These are phyloP conservation scores for Xylariales sp. DNA, from an alignment of 2,329 filamentous ascomycete genomes.

Conservation along the genomic window DNA sequence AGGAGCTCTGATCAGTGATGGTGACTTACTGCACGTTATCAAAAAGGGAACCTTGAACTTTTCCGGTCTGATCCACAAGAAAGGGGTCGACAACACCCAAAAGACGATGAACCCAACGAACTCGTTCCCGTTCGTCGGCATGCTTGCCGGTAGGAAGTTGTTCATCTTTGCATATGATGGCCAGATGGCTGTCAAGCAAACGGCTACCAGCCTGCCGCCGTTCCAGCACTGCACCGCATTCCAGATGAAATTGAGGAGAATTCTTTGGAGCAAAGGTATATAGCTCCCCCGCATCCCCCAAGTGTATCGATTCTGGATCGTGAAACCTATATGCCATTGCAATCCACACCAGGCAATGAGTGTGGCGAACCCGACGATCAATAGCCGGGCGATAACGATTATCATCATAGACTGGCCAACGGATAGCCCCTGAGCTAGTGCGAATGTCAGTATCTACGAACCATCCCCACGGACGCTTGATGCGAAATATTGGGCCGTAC, in stretches of 20 bases:
- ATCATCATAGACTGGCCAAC: conserved; percentile 42
- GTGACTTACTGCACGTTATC: conserved; percentile 27
- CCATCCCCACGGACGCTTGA: no score
- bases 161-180: conserved; percentile 38
- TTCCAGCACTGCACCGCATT: conserved; percentile 40
- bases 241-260: conserved; percentile 47
- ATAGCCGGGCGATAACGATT: conserved; percentile 37
- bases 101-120: conserved; percentile 48
- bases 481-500: no score
- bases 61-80: conserved; percentile 44
- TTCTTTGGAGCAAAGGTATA: conserved; percentile 41
- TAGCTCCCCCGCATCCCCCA: conserved; percentile 46
- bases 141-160: conserved; percentile 37
- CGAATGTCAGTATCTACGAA: neutral
- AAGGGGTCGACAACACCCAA: conserved; percentile 43
- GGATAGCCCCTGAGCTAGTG: conserved; percentile 36
- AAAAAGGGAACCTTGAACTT: conserved; percentile 44
- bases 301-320: conserved; percentile 42
- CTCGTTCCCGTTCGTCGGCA: conserved; percentile 35
- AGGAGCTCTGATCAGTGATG: neutral
- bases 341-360: conserved; percentile 43
- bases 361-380: conserved; percentile 37
- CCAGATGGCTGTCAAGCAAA: conserved; percentile 41
- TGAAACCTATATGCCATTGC: conserved; percentile 47
- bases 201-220: conserved; percentile 27